These are phyloP conservation scores for Phaeotremella skinneri DNA, from an alignment of 768 basidiomycete species.

Conservation along the genomic window DNA sequence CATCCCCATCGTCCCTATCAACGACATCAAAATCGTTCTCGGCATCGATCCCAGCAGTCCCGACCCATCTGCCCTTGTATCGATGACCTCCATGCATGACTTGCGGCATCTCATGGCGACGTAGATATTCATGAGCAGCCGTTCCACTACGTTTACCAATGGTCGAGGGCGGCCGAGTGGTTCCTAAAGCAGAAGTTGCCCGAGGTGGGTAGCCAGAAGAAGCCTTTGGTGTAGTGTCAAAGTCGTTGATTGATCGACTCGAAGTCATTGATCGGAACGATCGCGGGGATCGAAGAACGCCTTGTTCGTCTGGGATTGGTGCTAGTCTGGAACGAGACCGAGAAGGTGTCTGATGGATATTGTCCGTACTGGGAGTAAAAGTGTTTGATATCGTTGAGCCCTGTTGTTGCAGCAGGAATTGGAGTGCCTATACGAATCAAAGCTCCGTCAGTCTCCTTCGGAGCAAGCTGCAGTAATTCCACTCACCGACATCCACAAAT, in stretches of 20 bases:
- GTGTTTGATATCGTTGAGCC: conserved; percentile 29
- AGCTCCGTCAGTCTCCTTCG: conserved; percentile 7
- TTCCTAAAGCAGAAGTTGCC: conserved; percentile 19
- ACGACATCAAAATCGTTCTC: conserved; percentile 40
- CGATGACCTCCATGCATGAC: conserved; percentile 41
- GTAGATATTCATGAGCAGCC: conserved; percentile 84
- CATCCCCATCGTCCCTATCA: conserved; percentile 46
- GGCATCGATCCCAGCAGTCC: conserved; percentile 27
- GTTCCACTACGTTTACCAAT: conserved; percentile 85
- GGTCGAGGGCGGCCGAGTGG: conserved; percentile 29
- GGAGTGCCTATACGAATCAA: conserved; percentile 65
- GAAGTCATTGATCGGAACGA: conserved; percentile 28
- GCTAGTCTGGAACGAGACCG: conserved; percentile 16
- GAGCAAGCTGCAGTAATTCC: neutral
- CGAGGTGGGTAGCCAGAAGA: conserved; percentile 8
- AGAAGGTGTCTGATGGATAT: conserved; percentile 18
- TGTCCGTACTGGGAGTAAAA: conserved; percentile 21
- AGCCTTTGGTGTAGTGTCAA: conserved; percentile 30
- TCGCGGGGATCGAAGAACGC: conserved; percentile 33
- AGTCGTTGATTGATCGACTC: conserved; percentile 30
- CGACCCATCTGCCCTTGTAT: conserved; percentile 40
- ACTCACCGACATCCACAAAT: conserved; percentile 90
- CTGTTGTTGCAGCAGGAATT: conserved; percentile 82
- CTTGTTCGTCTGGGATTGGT: conserved; percentile 36
- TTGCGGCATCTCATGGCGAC: conserved; percentile 56